These are phyloP conservation scores for Tetrapisispora fleetii DNA, from an alignment of 805 yeast genomes.

Conservation along the genomic window DNA sequence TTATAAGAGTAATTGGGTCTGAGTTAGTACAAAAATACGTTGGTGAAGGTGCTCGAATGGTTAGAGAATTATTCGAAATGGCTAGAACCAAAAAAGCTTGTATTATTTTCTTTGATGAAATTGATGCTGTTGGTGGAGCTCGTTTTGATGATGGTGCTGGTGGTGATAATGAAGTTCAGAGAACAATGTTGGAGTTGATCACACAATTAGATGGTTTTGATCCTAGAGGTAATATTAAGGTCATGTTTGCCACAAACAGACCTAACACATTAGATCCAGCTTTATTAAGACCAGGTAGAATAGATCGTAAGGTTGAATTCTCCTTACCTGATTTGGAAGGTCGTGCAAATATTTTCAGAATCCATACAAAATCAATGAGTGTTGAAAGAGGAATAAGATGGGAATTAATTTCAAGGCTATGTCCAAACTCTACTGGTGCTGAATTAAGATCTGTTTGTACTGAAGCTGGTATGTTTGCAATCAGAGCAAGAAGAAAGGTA, in stretches of 20 bases:
- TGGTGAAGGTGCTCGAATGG: slow-evolving; percentile 99
- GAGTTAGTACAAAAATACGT: slow-evolving; percentile 97
- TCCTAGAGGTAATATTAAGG: slow-evolving; percentile 97
- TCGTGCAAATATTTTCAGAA: slow-evolving; percentile 93
- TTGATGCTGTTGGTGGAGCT: slow-evolving; percentile 99
- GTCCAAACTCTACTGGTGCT: slow-evolving; percentile 98
- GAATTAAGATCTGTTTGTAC: slow-evolving; percentile 97
- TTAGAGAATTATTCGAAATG: slow-evolving; percentile 96
- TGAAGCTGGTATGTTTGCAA: slow-evolving; percentile 99
- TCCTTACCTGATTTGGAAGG: slow-evolving; percentile 96
- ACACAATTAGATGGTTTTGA: slow-evolving; percentile 98
- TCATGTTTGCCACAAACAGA: slow-evolving; percentile 98
- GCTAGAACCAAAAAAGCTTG: slow-evolving; percentile 98
- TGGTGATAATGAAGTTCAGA: slow-evolving; percentile 97
- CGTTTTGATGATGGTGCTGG: slow-evolving; percentile 99
- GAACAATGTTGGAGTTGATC: slow-evolving; percentile 97
- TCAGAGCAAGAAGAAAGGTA: slow-evolving; percentile 94
- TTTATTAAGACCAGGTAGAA: slow-evolving; percentile 93
- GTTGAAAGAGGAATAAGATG: slow-evolving; percentile 96
- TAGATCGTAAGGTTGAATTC: slow-evolving; percentile 96
- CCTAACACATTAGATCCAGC: slow-evolving; percentile 99
- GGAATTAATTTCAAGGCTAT: slow-evolving; percentile 94
- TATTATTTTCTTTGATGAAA: slow-evolving; percentile 94
- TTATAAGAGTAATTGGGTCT: slow-evolving; percentile 95
- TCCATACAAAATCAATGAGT: slow-evolving; percentile 95